These are phyloP conservation scores for Tulasnella sp. DNA, from an alignment of 768 basidiomycete genomes.

Conservation along the genomic window DNA sequence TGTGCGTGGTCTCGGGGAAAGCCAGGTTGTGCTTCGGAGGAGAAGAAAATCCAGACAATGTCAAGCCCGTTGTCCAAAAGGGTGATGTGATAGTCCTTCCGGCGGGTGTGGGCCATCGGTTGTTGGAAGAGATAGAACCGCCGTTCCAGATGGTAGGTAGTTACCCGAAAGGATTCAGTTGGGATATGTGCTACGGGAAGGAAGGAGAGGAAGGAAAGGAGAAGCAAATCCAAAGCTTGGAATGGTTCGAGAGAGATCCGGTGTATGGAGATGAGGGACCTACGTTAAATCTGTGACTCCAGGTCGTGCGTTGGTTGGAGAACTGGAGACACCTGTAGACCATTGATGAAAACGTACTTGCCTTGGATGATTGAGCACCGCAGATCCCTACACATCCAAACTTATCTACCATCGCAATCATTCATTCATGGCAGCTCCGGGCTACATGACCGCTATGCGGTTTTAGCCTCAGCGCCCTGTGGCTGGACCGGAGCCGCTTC, in stretches of 20 bases:
- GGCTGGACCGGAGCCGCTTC: not conserved
- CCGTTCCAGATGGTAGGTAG: slow-evolving; percentile 33
- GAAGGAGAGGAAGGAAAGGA: slow-evolving; percentile 22
- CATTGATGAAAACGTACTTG: too few species aligned
- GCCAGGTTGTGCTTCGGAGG: slow-evolving; percentile 34
- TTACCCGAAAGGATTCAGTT: slow-evolving; percentile 28
- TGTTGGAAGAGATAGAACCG: slow-evolving; percentile 24
- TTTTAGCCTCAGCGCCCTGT: too few species aligned
- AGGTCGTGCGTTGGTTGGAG: not conserved
- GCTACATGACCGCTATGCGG: too few species aligned
- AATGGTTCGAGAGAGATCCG: slow-evolving; percentile 32
- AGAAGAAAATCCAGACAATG: slow-evolving; percentile 25
- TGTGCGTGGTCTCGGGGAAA: slow-evolving; percentile 26
- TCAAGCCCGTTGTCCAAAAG: slow-evolving; percentile 24
- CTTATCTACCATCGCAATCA: too few species aligned
- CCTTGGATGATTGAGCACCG: not conserved
- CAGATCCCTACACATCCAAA: not conserved
- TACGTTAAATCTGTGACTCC: too few species aligned
- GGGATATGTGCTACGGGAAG: slow-evolving; percentile 33
- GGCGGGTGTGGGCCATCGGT: slow-evolving; percentile 32
- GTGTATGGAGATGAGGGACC: slow-evolving; percentile 32
- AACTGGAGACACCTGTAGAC: too few species aligned
- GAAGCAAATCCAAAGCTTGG: slow-evolving; percentile 23
- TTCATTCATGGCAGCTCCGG: too few species aligned
- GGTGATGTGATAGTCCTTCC: slow-evolving; percentile 34